Conservation (phyloP, 2,329 filamentous ascomycete species). For the Colletotrichum sp. region DNA sequence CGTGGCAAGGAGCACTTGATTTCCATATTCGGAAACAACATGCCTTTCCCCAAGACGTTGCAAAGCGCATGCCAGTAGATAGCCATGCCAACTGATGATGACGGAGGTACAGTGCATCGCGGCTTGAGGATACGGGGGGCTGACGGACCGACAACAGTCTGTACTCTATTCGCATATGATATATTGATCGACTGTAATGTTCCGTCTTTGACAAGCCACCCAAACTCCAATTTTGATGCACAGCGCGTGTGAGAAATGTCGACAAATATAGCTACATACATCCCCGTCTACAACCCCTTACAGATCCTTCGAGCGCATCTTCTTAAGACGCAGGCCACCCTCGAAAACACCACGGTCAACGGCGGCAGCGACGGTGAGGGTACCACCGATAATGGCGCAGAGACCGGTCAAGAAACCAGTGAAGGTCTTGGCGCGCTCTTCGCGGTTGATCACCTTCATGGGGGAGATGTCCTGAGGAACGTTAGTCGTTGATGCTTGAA, state of each 20-base stretch:
- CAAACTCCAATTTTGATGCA: conserved; percentile 24
- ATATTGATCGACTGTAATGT: conserved; percentile 8
- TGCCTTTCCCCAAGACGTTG: too few species aligned
- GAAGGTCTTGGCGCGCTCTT: conserved; percentile 88
- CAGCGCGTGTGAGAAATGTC: conserved; percentile 2
- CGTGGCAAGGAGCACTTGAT: too few species aligned
- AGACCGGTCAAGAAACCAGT: conserved; percentile 91
- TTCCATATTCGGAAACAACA: too few species aligned
- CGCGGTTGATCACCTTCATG: conserved; percentile 99
- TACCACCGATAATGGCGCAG: conserved; percentile 93
- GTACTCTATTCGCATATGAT: too few species aligned
- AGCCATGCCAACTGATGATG: too few species aligned
- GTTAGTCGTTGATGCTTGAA: conserved; percentile 23
- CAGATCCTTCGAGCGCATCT: conserved; percentile 73
- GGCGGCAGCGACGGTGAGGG: conserved; percentile 92
- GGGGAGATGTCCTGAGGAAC: conserved; percentile 86
- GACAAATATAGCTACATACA: conserved; percentile 19
- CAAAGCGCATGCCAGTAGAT: too few species aligned
- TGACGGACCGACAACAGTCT: too few species aligned
- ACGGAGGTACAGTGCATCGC: too few species aligned
- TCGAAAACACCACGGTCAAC: conserved; percentile 92
- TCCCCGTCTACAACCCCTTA: conserved; percentile 32
- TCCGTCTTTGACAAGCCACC: conserved; percentile 15
- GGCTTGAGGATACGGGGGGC: too few species aligned
- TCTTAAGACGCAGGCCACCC: conserved; percentile 83